These are phyloP conservation scores for Phialophora tarda DNA, from an alignment of 2,329 filamentous ascomycete species.

Conservation along the genomic window DNA sequence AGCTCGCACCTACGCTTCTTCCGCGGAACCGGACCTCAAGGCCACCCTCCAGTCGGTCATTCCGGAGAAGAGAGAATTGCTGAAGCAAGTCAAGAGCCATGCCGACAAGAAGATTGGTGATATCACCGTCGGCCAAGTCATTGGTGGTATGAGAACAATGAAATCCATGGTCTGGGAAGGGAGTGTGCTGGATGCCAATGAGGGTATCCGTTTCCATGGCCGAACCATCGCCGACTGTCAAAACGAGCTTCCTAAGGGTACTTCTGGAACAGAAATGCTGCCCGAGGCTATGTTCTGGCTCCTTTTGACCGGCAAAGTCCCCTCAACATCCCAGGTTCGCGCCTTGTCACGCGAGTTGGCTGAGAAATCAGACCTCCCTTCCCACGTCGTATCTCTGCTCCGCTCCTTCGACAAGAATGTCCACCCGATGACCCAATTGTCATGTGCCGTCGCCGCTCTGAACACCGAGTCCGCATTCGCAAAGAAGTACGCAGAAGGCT, in stretches of 20 bases:
- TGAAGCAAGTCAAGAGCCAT: conserved; percentile 91
- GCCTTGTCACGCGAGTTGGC: conserved; percentile 84
- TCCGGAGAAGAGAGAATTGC: conserved; percentile 87
- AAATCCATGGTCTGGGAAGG: conserved; percentile 99
- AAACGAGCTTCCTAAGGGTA: conserved; percentile 88
- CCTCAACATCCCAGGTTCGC: conserved; percentile 80
- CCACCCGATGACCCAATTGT: conserved; percentile 98
- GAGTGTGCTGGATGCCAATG: conserved; percentile 92
- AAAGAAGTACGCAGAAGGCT: conserved; percentile 85
- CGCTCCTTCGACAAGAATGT: conserved; percentile 87
- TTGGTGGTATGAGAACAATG: conserved; percentile 96
- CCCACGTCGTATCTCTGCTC: conserved; percentile 84
- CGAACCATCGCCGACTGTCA: conserved; percentile 98
- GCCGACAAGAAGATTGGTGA: conserved; percentile 83
- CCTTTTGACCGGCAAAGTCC: conserved; percentile 89
- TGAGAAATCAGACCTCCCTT: conserved; percentile 79
- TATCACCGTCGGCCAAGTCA: conserved; percentile 89
- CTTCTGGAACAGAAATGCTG: conserved; percentile 91
- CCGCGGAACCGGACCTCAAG: conserved; percentile 87
- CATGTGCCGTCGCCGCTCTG: conserved; percentile 91
- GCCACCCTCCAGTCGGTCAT: conserved; percentile 81
- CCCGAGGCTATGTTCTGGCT: conserved; percentile 99
- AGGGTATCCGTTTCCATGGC: conserved; percentile 98
- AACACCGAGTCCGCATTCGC: conserved; percentile 95
- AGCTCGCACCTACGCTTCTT: conserved; percentile 69